Evolutionary conservation across 2,329 filamentous ascomycete species (phyloP).

Genomic region (Talaromyces sp.): DNA sequence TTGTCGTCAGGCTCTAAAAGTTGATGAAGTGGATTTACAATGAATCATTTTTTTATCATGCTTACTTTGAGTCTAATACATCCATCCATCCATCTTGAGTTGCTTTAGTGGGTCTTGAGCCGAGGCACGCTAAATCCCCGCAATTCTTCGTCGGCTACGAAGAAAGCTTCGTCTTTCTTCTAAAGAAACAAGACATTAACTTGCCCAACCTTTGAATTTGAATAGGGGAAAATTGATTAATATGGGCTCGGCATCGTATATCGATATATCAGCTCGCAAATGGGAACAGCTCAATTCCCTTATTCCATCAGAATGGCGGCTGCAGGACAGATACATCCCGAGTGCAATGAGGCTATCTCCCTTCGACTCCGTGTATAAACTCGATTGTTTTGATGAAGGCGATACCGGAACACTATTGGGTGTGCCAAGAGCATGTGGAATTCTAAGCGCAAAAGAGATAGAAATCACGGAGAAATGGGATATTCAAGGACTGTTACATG

Average conservation of each 20-base stretch:
- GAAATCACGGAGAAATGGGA: constrained; percentile 54
- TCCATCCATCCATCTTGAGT: neutral
- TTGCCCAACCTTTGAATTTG: neutral
- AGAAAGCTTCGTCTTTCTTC: neutral
- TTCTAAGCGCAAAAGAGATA: constrained; percentile 49
- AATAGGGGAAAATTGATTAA: neutral
- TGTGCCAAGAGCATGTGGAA: constrained; percentile 49
- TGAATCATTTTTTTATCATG: neutral
- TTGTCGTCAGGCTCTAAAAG: no score
- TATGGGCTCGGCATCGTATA: constrained; percentile 22
- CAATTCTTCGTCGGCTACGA: neutral
- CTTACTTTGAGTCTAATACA: neutral
- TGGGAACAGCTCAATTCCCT: constrained; percentile 32
- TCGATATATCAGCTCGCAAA: constrained; percentile 34
- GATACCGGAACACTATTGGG: constrained; percentile 37
- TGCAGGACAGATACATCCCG: constrained; percentile 29
- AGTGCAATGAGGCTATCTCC: constrained; percentile 28
- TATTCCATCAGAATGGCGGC: constrained; percentile 38
- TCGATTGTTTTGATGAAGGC: constrained; percentile 25
- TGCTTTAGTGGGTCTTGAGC: neutral
- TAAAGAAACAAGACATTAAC: neutral
- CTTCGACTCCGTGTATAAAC: constrained; percentile 31
- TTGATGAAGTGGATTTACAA: neutral
- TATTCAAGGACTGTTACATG: constrained; percentile 32
- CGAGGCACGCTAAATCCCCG: neutral